A percentile compares a stretch with the other conserved stretches of the same genome.
Evolutionary conservation across 164 flowering plant genomes (phyloP).

Genomic region (Saururus chinensis): DNA sequence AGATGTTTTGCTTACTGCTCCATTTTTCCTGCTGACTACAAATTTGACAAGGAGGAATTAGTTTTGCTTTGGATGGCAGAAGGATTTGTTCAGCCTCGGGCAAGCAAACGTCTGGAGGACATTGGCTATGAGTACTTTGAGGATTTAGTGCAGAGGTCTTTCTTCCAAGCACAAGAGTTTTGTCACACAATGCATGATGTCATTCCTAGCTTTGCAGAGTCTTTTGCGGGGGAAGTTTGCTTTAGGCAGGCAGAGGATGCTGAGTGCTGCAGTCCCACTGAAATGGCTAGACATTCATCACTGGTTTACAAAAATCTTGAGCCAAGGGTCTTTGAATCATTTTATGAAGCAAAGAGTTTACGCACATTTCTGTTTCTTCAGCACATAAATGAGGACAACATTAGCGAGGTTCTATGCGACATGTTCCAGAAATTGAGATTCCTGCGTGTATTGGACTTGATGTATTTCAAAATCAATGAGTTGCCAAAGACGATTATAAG

Average conservation of each 20-base stretch:
- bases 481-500: slow-evolving; percentile 6
- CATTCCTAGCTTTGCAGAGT: slow-evolving; percentile 4
- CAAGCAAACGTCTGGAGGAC: slow-evolving; percentile 3
- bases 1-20: slow-evolving; percentile 17
- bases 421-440: neutral
- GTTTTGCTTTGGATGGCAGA: slow-evolving; percentile 17
- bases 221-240: neutral
- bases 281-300: neutral
- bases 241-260: neutral
- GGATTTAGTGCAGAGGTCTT: slow-evolving; percentile 1
- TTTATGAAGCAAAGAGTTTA: neutral
- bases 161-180: neutral
- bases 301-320: neutral
- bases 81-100: slow-evolving; percentile 6
- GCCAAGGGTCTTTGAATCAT: neutral
- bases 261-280: neutral
- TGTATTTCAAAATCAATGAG: neutral
- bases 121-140: slow-evolving; percentile 7
- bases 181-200: slow-evolving; percentile 5
- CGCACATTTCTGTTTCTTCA: neutral
- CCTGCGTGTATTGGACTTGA: slow-evolving; percentile 3
- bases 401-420: neutral
- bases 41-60: slow-evolving; percentile 2
- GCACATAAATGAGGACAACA: neutral
- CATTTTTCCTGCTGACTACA: slow-evolving; percentile 12